Evolutionary conservation across 306 rosid genomes (phyloP).

Genomic region (Begonia loranthoides): DNA sequence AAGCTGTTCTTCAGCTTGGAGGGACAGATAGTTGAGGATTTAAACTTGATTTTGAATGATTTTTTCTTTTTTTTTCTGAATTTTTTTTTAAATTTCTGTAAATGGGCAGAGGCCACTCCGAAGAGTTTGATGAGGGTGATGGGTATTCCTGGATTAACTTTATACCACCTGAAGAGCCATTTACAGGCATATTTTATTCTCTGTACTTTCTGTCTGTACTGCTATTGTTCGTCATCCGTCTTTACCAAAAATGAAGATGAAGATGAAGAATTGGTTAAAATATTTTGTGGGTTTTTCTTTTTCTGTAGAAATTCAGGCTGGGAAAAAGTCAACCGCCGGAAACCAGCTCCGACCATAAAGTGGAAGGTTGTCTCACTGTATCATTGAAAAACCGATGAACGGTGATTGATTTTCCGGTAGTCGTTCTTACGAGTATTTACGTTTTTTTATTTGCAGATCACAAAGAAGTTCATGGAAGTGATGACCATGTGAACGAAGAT

Average conservation of each 20-base stretch:
- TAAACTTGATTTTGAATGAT: neutral
- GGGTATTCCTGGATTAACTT: constrained; percentile 85
- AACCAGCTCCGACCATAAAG: constrained; percentile 32
- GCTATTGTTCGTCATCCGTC: neutral
- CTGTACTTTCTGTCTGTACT: constrained; percentile 1
- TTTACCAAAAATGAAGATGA: too few relatives aligned
- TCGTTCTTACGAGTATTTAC: neutral
- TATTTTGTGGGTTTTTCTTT: constrained; percentile 9
- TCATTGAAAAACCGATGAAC: neutral
- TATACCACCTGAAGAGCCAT: constrained; percentile 97
- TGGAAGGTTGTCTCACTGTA: constrained; percentile 40
- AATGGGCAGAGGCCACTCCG: constrained; percentile 83
- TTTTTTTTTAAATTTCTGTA: constrained; percentile 1
- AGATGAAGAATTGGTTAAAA: too few relatives aligned
- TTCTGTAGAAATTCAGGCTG: constrained; percentile 67
- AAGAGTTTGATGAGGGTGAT: constrained; percentile 81
- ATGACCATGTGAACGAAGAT: constrained; percentile 35
- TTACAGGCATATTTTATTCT: constrained; percentile 49
- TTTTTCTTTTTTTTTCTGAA: neutral
- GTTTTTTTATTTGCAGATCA: constrained; percentile 28
- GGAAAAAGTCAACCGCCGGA: constrained; percentile 67
- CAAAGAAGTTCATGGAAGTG: constrained; percentile 38
- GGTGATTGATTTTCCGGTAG: neutral
- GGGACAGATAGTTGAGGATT: constrained; percentile 80
- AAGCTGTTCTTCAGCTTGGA: constrained; percentile 77